Base-by-base conservation (phyloP, 1,139 yeast genomes). In the Hanseniaspora gamundiae region DNA sequence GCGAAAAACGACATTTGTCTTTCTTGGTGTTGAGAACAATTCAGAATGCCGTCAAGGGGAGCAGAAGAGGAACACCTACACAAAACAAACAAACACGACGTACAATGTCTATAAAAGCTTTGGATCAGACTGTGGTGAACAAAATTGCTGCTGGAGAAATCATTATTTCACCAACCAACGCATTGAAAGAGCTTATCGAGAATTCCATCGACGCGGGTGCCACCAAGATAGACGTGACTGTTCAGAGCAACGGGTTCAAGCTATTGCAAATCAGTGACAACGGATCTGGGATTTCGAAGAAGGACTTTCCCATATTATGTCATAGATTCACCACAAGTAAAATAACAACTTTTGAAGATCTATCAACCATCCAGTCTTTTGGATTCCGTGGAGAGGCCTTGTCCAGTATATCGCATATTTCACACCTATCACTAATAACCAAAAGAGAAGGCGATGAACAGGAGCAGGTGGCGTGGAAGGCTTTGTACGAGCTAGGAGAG, bases 131-230 rank as follows among this genome's bases (percentile, higher is more conserved):
- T 3, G 97, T 88, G 29, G 84, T 93, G 43, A 88, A 86, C 60
- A 74, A 81, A 48, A 91, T 93, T 26, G 98, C 99, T 0, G 98
- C 99, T 1, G 98, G 98, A 0, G 98, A 93, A 64, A 86, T 93
- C 64, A 85, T 93, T 47, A 74, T 88, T 30, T 93, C 88, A 7
- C 98, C 98, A 0, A 84, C 93, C 2, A 91, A 91, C 47, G 94
- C 85, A 0, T 61, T 85, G 20, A 76, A 79, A 51, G 95, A 85
- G 56, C 64, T 88, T 58, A 60, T 88, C 41, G 93, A 84, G 57
- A 87, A 87, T 63, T 70, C 88, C 13, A 65, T 86, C 1, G 95
- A 87, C 59, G 88, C 95, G 0, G 70, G 72, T 0, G 74, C 93
- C 11, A 64, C 76, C 1, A 57, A 66, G n/a, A 69, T 88, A n/a